These are phyloP conservation scores for Primulina huaijiensis DNA, from an alignment of 257 asterid species.

Conservation along the genomic window DNA sequence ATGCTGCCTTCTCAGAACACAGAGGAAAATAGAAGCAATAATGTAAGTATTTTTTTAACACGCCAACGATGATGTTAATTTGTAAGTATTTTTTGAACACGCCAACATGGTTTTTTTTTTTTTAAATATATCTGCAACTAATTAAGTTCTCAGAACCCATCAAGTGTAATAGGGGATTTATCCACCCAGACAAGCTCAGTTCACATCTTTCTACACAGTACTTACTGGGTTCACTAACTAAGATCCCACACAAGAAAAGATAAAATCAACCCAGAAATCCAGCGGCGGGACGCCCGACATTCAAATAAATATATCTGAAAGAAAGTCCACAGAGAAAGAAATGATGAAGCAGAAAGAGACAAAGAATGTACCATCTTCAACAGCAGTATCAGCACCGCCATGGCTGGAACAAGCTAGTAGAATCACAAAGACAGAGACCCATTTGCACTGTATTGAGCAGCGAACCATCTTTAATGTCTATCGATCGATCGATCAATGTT, in stretches of 20 bases:
- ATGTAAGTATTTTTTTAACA: too few relatives aligned
- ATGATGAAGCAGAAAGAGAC: neutral
- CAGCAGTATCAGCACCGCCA: conserved; percentile 1
- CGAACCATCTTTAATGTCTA: neutral
- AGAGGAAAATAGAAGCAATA: neutral
- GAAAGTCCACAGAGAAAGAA: too few relatives aligned
- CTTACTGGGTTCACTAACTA: too few relatives aligned
- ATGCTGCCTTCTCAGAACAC: neutral
- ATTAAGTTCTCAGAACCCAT: too few relatives aligned
- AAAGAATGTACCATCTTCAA: neutral
- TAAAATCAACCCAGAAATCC: neutral
- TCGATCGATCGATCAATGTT: neutral
- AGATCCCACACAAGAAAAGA: neutral
- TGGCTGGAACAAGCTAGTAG: neutral
- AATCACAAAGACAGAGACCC: neutral
- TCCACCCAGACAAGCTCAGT: neutral
- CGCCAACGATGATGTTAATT: too few relatives aligned
- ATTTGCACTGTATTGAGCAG: neutral
- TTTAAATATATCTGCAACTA: too few relatives aligned
- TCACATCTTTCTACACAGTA: neutral
- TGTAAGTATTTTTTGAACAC: too few relatives aligned
- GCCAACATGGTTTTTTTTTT: too few relatives aligned
- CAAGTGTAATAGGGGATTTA: too few relatives aligned
- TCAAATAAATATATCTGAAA: too few relatives aligned
- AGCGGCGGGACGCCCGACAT: too few relatives aligned